A percentile compares a stretch with the other conserved stretches of the same genome.
Evolutionary conservation across 805 yeast genomes (phyloP).

Genomic region (Candida morakotiae): DNA sequence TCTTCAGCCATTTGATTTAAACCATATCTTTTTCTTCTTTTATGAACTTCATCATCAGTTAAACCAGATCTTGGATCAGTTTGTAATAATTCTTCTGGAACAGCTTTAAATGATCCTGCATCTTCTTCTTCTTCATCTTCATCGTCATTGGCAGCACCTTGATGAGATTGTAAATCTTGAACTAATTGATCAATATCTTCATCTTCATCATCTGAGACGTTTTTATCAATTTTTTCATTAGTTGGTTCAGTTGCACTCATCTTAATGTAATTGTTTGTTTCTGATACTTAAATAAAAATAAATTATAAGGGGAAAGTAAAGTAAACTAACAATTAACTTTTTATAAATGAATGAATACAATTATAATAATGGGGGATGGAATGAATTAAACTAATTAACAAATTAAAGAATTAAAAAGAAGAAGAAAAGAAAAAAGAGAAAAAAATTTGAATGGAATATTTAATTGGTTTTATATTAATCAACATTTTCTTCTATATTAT

Average conservation of each 20-base stretch:
- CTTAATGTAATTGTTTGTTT: background rate
- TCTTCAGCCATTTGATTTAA: conserved; percentile 89
- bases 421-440: conserved; percentile 4
- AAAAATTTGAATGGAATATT: conserved; percentile 2
- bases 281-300: too few relatives aligned
- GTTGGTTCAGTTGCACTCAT: conserved; percentile 50
- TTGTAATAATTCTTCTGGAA: conserved; percentile 81
- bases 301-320: too few relatives aligned
- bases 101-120: conserved; percentile 51
- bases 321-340: too few relatives aligned
- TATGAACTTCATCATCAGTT: conserved; percentile 68
- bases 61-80: conserved; percentile 80
- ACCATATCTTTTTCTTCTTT: conserved; percentile 89
- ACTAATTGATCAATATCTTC: conserved; percentile 62
- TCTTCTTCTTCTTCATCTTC: conserved; percentile 45
- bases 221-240: conserved; percentile 48
- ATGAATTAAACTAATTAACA: conserved; percentile 1
- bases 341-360: too few relatives aligned
- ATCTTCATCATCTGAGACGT: conserved; percentile 51
- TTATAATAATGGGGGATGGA: conserved; percentile 3
- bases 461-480: conserved; percentile 3
- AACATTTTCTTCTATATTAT: background rate
- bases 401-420: conserved; percentile 4
- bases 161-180: conserved; percentile 73
- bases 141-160: conserved; percentile 47